Conservation (phyloP, 2,329 filamentous ascomycete species). For the Penicillium glabrum region DNA sequence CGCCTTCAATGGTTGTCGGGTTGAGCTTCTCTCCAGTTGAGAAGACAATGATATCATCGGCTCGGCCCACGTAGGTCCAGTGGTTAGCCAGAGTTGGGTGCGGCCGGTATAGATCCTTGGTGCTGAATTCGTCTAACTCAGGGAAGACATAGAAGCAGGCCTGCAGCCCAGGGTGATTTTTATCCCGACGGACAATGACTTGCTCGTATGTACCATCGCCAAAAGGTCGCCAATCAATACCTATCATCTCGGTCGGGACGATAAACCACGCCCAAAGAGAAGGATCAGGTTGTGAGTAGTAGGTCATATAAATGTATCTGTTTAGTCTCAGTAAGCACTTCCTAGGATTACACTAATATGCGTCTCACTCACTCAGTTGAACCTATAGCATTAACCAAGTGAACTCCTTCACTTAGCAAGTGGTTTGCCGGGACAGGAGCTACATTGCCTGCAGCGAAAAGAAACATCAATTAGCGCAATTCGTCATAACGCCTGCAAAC, state of each 20-base stretch:
- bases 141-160: constrained; percentile 18
- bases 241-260: constrained; percentile 1
- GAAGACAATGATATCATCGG: constrained; percentile 28
- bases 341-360: too few relatives aligned
- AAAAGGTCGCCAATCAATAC: constrained; percentile 2
- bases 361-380: neutral
- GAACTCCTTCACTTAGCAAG: neutral
- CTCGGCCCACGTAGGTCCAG: constrained; percentile 15
- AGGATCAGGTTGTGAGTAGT: constrained; percentile 1
- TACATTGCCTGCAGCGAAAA: neutral
- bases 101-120: constrained; percentile 15
- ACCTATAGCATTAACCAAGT: neutral
- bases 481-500: neutral
- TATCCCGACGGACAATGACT: constrained; percentile 2
- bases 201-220: constrained; percentile 4
- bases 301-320: neutral
- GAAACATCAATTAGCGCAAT: too few relatives aligned
- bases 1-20: constrained; percentile 18
- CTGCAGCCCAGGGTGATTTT: constrained; percentile 1
- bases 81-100: constrained; percentile 15
- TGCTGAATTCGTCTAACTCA: constrained; percentile 11
- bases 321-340: too few relatives aligned
- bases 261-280: constrained; percentile 7
- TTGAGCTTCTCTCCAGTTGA: constrained; percentile 28
- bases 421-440: neutral